phyloP scores from a whole-genome alignment of 2,329 filamentous ascomycete genomes.

The Colletotrichum sidae region DNA sequence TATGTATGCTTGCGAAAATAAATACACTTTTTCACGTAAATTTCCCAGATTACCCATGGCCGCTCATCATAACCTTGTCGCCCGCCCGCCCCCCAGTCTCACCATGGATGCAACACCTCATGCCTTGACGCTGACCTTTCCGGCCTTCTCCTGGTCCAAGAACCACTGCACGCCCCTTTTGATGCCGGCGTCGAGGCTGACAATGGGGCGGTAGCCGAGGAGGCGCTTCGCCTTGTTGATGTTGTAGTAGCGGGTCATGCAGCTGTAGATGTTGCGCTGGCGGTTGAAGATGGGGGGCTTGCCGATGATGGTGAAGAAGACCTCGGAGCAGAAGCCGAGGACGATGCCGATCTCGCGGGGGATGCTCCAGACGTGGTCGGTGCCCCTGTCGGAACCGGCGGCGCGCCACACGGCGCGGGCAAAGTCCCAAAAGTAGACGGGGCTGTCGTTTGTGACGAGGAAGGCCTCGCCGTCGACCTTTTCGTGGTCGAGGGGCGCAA shows the following conservation, averaged over 20 bases:
- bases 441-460: slow-evolving; percentile 89
- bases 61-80: slow-evolving; percentile 1
- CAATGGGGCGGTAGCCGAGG: slow-evolving; percentile 76
- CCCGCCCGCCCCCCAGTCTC: neutral
- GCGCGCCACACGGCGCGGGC: slow-evolving; percentile 80
- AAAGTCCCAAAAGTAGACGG: slow-evolving; percentile 93
- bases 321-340: slow-evolving; percentile 66
- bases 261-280: slow-evolving; percentile 73
- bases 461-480: slow-evolving; percentile 87
- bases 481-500: slow-evolving; percentile 76
- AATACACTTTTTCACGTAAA: slow-evolving; percentile 16
- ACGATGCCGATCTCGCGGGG: slow-evolving; percentile 62
- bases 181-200: slow-evolving; percentile 74
- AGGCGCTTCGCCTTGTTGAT: slow-evolving; percentile 79
- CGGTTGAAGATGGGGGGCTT: slow-evolving; percentile 69
- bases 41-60: neutral
- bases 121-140: slow-evolving; percentile 27
- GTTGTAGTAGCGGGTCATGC: slow-evolving; percentile 82
- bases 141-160: slow-evolving; percentile 61
- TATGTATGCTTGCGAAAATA: slow-evolving; percentile 6
- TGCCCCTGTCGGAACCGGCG: slow-evolving; percentile 64
- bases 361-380: slow-evolving; percentile 66
- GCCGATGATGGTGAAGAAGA: slow-evolving; percentile 59
- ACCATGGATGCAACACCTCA: neutral
- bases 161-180: slow-evolving; percentile 66